A percentile compares a stretch with the other conserved stretches of the same genome.
Conservation (phyloP, 2,329 filamentous ascomycete species). For the Fusarium odoratissimum region DNA sequence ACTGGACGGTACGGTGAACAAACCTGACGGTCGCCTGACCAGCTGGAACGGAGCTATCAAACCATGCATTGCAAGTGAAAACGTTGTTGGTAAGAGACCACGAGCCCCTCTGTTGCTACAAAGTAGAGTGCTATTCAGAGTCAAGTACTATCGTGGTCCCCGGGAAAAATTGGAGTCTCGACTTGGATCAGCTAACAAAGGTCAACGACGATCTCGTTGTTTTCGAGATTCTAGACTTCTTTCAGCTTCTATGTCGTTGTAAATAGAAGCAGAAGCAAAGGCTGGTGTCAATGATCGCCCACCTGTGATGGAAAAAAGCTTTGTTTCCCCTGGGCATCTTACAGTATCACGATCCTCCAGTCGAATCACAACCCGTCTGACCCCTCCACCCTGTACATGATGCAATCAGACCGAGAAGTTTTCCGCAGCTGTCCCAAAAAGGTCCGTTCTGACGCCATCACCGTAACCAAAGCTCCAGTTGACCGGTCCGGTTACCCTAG, state of each 20-base stretch:
- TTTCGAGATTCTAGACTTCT: constrained; percentile 1
- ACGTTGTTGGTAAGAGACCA: constrained; percentile 1
- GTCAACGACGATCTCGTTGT: not conserved
- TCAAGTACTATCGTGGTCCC: not conserved
- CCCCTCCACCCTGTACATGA: constrained; percentile 36
- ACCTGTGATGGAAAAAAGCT: constrained; percentile 4
- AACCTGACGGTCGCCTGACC: constrained; percentile 34
- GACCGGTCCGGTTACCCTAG: constrained; percentile 36
- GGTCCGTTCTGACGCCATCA: constrained; percentile 43
- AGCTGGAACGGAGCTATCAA: constrained; percentile 23
- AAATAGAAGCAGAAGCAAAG: constrained; percentile 11
- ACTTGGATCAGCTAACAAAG: not conserved
- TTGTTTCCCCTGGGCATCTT: constrained; percentile 34
- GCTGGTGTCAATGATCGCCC: constrained; percentile 8
- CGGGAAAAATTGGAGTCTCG: not conserved
- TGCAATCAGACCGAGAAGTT: constrained; percentile 30
- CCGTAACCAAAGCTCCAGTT: constrained; percentile 22
- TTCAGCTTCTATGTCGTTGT: not conserved
- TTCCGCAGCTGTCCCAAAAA: constrained; percentile 17
- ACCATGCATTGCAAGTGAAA: constrained; percentile 27
- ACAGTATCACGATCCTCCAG: constrained; percentile 17
- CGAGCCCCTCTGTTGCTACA: not conserved
- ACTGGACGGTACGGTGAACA: constrained; percentile 40
- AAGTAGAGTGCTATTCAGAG: not conserved
- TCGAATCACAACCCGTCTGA: constrained; percentile 36